Evolutionary conservation across 805 yeast species (phyloP).

Genomic region (Priceomyces fermenticarens): DNA sequence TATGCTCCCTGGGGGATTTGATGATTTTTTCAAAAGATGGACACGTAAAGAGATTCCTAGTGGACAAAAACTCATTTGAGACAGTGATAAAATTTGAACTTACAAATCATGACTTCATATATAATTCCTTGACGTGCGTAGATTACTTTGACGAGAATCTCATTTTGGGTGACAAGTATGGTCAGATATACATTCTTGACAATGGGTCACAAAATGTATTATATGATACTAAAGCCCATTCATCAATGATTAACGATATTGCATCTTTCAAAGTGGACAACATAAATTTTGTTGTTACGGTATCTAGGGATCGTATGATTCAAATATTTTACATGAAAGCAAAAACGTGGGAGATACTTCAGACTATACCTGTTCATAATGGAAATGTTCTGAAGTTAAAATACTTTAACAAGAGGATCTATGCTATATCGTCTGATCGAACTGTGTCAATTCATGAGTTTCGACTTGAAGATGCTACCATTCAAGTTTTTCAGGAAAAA

Average conservation of each 20-base stretch:
- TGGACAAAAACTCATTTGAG: slow-evolving; percentile 9
- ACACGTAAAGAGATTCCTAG: slow-evolving; percentile 24
- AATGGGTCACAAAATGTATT: slow-evolving; percentile 11
- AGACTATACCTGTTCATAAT: slow-evolving; percentile 58
- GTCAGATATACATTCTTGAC: slow-evolving; percentile 32
- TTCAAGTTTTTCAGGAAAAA: slow-evolving; percentile 36
- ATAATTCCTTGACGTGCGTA: slow-evolving; percentile 40
- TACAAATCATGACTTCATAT: slow-evolving; percentile 28
- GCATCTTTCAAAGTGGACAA: slow-evolving; percentile 27
- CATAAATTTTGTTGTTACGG: slow-evolving; percentile 38
- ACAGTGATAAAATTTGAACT: slow-evolving; percentile 13
- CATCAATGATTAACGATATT: slow-evolving; percentile 49
- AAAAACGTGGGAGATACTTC: slow-evolving; percentile 48
- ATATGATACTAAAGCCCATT: slow-evolving; percentile 45
- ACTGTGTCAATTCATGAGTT: slow-evolving; percentile 53
- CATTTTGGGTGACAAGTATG: slow-evolving; percentile 50
- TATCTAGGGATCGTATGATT: slow-evolving; percentile 62
- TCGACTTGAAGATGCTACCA: slow-evolving; percentile 15
- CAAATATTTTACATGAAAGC: slow-evolving; percentile 43
- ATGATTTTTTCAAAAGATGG: slow-evolving; percentile 46
- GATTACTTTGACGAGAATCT: slow-evolving; percentile 31
- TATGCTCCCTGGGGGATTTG: slow-evolving; percentile 24
- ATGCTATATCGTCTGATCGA: slow-evolving; percentile 61
- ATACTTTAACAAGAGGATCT: slow-evolving; percentile 29
- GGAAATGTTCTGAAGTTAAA: slow-evolving; percentile 47